Percentiles rank a stretch among this genome's conserved stretches.
Evolutionary conservation across 164 flowering plant species (phyloP).

Genomic region (Warburgia ugandensis): DNA sequence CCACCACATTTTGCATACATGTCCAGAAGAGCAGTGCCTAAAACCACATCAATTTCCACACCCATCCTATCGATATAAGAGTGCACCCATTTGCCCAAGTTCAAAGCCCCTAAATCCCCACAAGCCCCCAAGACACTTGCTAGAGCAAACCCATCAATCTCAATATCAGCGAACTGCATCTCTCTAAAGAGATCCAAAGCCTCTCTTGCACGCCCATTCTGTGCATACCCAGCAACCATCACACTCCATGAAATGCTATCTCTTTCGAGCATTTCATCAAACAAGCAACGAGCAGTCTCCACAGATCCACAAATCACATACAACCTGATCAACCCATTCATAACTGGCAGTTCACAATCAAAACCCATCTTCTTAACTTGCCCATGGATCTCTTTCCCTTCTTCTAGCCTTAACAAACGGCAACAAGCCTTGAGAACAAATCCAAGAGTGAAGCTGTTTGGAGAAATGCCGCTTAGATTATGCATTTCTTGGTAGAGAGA

Average conservation of each 20-base stretch:
- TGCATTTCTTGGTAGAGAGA: slow-evolving; percentile 14
- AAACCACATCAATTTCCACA: slow-evolving; percentile 9
- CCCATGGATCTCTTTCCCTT: slow-evolving; percentile 11
- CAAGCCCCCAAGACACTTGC: slow-evolving; percentile 16
- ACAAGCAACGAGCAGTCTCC: slow-evolving; percentile 8
- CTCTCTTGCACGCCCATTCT: slow-evolving; percentile 6
- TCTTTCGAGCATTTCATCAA: slow-evolving; percentile 18
- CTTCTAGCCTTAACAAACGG: slow-evolving; percentile 6
- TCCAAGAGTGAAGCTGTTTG: slow-evolving; percentile 15
- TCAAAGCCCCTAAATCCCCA: slow-evolving; percentile 20
- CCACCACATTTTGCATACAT: slow-evolving; percentile 22
- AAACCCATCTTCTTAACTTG: slow-evolving; percentile 14
- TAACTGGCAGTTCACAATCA: slow-evolving; percentile 8
- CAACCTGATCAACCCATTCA: slow-evolving; percentile 11
- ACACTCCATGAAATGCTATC: slow-evolving; percentile 18
- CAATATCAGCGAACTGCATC: slow-evolving; percentile 14
- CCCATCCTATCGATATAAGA: slow-evolving; percentile 12
- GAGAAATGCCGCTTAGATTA: neutral
- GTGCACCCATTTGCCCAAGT: slow-evolving; percentile 19
- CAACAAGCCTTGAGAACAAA: slow-evolving; percentile 19
- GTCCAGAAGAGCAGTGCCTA: slow-evolving; percentile 18
- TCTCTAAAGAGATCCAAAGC: slow-evolving; percentile 17
- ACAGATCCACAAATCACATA: slow-evolving; percentile 6
- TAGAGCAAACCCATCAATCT: slow-evolving; percentile 14
- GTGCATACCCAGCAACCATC: slow-evolving; percentile 20